These are phyloP conservation scores for Colletotrichum plurivorum DNA, from an alignment of 2,329 filamentous ascomycete genomes.

Conservation along the genomic window DNA sequence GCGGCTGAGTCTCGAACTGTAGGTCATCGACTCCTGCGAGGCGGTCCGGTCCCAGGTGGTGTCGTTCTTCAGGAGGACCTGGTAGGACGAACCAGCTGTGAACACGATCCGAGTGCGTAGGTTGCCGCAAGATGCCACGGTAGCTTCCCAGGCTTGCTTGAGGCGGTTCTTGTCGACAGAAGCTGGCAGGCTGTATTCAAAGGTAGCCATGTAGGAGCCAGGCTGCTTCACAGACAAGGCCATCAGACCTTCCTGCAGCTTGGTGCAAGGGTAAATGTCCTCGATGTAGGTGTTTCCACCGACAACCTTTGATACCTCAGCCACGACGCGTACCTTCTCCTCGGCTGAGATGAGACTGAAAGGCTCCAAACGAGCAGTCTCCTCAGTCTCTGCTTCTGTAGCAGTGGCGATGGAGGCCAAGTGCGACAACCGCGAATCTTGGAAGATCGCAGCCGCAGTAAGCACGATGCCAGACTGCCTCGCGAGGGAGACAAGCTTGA, in stretches of 20 bases:
- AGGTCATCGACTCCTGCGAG: not conserved
- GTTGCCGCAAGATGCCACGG: slow-evolving; percentile 13
- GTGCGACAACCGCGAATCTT: slow-evolving; percentile 39
- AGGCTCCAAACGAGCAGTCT: not conserved
- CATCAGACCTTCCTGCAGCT: slow-evolving; percentile 41
- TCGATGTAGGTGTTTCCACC: slow-evolving; percentile 16
- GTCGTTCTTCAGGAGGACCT: slow-evolving; percentile 3
- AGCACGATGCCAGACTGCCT: slow-evolving; percentile 40
- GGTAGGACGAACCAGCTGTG: slow-evolving; percentile 1
- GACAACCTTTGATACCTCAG: not conserved
- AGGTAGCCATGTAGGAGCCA: slow-evolving; percentile 37
- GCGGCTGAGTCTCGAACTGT: not conserved
- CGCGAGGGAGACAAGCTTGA: slow-evolving; percentile 39
- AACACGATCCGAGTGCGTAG: slow-evolving; percentile 34
- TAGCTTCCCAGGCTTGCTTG: slow-evolving; percentile 47
- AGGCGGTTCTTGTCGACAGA: slow-evolving; percentile 39
- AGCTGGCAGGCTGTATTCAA: not conserved
- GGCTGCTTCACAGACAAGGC: slow-evolving; percentile 42
- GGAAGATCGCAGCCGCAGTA: slow-evolving; percentile 44
- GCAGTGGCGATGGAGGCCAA: slow-evolving; percentile 26
- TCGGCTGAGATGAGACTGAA: not conserved
- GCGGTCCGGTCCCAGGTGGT: not conserved
- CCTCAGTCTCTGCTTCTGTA: not conserved
- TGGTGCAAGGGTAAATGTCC: slow-evolving; percentile 41
- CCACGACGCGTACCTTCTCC: not conserved